A percentile compares a stretch with the other conserved stretches of the same genome.
These are phyloP conservation scores for Cadophora luteo-olivacea DNA, from an alignment of 2,329 filamentous ascomycete genomes.

Conservation along the genomic window DNA sequence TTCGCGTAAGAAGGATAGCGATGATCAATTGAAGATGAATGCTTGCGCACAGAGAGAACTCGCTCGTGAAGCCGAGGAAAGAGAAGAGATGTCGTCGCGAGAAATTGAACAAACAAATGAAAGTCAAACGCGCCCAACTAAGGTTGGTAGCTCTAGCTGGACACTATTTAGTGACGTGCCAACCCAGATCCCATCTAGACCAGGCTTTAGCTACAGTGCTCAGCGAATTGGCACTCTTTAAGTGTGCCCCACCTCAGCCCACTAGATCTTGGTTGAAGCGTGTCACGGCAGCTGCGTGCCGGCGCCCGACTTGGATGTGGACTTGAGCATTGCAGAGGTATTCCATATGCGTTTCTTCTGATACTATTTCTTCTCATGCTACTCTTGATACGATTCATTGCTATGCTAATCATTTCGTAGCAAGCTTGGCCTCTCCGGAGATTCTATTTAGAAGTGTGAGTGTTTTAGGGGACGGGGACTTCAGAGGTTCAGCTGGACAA, in stretches of 20 bases:
- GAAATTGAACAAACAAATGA: conserved; percentile 2
- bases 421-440: not conserved
- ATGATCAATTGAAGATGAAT: conserved; percentile 7
- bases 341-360: not conserved
- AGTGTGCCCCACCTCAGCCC: not conserved
- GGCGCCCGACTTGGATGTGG: conserved; percentile 11
- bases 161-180: conserved; percentile 11
- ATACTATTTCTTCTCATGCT: not conserved
- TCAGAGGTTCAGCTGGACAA: conserved; percentile 9
- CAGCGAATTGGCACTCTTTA: not conserved
- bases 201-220: no score
- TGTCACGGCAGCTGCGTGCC: conserved; percentile 17
- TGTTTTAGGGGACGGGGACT: not conserved
- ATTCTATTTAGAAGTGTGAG: not conserved
- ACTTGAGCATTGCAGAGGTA: not conserved
- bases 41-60: not conserved
- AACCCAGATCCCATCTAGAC: conserved; percentile 6
- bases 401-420: not conserved
- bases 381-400: not conserved
- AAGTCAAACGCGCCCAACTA: conserved; percentile 1
- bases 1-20: not conserved
- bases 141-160: not conserved
- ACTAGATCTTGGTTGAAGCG: not conserved
- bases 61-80: not conserved
- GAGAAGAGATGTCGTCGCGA: conserved; percentile 2